Evolutionary conservation across 2,329 filamentous ascomycete genomes (phyloP).

Genomic region (Cladorrhinum sp.): DNA sequence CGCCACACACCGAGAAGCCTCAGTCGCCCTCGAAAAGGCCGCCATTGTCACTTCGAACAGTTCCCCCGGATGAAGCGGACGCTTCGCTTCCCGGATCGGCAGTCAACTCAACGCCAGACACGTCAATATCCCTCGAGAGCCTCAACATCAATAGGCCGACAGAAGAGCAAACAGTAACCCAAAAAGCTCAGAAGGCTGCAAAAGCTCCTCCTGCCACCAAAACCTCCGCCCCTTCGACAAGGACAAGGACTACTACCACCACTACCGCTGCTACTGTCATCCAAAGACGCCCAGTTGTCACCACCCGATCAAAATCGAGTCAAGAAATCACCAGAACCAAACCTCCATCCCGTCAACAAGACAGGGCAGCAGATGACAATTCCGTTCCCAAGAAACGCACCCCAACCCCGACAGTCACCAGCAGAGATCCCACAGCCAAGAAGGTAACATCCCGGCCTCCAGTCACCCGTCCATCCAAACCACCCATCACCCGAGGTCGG

Average conservation of each 20-base stretch:
- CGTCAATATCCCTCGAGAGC: slow-evolving; percentile 18
- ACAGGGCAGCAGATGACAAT: not conserved
- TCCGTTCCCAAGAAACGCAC: slow-evolving; percentile 6
- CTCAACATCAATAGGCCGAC: slow-evolving; percentile 9
- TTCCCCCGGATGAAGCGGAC: slow-evolving; percentile 21
- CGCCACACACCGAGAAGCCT: slow-evolving; percentile 32
- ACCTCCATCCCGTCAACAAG: not conserved
- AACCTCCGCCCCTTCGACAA: not conserved
- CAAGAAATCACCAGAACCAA: not conserved
- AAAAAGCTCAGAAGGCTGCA: not conserved
- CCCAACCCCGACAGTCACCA: not conserved
- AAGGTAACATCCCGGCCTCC: slow-evolving; percentile 2
- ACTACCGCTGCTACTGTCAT: not conserved
- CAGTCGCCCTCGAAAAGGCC: slow-evolving; percentile 34
- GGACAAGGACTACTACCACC: not conserved
- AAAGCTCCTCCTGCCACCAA: not conserved
- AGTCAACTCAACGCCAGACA: slow-evolving; percentile 20
- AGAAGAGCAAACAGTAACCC: slow-evolving; percentile 1
- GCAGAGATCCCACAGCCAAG: not conserved
- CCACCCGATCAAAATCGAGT: not conserved
- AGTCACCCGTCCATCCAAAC: not conserved
- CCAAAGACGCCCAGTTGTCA: not conserved
- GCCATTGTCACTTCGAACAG: slow-evolving; percentile 21
- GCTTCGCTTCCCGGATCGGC: slow-evolving; percentile 22
- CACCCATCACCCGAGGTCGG: slow-evolving; percentile 4